Conservation (phyloP, 805 yeast species). For the Debaryomyces tyrocola region DNA sequence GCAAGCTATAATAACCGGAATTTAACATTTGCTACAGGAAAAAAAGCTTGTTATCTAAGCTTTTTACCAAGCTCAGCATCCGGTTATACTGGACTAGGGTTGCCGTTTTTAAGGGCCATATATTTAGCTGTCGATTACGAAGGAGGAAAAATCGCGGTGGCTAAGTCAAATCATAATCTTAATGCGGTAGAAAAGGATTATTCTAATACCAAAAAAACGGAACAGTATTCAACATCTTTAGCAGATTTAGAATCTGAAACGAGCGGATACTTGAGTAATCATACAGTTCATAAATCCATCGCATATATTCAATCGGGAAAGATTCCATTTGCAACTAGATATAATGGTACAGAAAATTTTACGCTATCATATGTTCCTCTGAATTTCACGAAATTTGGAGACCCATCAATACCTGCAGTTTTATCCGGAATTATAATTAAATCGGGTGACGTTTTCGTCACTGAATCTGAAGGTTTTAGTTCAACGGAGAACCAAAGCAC, state of each 20-base stretch:
- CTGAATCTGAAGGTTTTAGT: slow-evolving; percentile 9
- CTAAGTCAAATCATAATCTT: slow-evolving; percentile 38
- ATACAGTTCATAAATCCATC: slow-evolving; percentile 16
- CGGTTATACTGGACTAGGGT: slow-evolving; percentile 59
- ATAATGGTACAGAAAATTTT: not conserved
- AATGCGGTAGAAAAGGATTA: not conserved
- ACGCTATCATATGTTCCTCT: slow-evolving; percentile 10
- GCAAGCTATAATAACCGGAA: slow-evolving; percentile 34
- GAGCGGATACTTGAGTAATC: slow-evolving; percentile 3
- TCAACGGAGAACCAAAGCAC: not conserved
- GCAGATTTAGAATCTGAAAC: not conserved
- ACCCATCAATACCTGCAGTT: slow-evolving; percentile 21
- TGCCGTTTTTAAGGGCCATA: slow-evolving; percentile 51
- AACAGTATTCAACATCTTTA: slow-evolving; percentile 2
- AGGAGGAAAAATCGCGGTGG: slow-evolving; percentile 55
- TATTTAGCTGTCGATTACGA: slow-evolving; percentile 68
- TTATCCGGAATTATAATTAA: slow-evolving; percentile 24
- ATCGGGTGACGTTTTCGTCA: slow-evolving; percentile 29
- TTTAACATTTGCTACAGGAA: slow-evolving; percentile 54
- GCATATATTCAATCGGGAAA: slow-evolving; percentile 36
- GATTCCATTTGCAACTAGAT: slow-evolving; percentile 52
- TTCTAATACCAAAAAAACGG: not conserved
- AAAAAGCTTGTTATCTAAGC: slow-evolving; percentile 55
- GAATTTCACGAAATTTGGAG: not conserved
- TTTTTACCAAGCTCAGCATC: slow-evolving; percentile 46